Evolutionary conservation across 306 rosid species (phyloP).

Genomic region (Styphnolobium japonicum): DNA sequence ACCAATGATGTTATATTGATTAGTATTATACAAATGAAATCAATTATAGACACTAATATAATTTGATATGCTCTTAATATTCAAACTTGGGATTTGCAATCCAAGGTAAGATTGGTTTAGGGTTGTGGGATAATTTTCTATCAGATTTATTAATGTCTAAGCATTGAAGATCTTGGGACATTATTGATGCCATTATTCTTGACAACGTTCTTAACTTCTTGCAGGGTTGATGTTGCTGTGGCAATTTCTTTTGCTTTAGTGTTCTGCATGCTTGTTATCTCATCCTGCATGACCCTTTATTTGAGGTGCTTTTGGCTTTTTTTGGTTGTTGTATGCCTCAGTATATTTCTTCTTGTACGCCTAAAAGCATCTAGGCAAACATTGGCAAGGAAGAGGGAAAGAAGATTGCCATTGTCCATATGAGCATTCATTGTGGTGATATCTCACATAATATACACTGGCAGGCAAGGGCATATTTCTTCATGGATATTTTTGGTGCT

Average conservation of each 20-base stretch:
- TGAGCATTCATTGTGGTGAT: slow-evolving; percentile 15
- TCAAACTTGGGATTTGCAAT: not conserved
- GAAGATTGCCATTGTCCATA: slow-evolving; percentile 48
- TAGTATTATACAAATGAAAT: not conserved
- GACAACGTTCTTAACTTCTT: slow-evolving; percentile 20
- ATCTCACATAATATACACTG: slow-evolving; percentile 7
- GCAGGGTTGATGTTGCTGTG: slow-evolving; percentile 51
- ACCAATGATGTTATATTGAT: not conserved
- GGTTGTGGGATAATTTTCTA: not conserved
- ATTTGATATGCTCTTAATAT: not conserved
- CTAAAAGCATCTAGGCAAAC: slow-evolving; percentile 37
- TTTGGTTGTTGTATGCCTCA: slow-evolving; percentile 28
- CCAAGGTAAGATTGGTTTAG: not conserved
- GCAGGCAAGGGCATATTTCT: slow-evolving; percentile 16
- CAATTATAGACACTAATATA: not conserved
- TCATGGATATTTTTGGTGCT: slow-evolving; percentile 20
- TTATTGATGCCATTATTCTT: not conserved
- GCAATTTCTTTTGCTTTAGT: slow-evolving; percentile 33
- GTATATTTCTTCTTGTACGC: slow-evolving; percentile 32
- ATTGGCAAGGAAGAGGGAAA: slow-evolving; percentile 42
- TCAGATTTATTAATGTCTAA: not conserved
- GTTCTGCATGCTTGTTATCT: slow-evolving; percentile 29
- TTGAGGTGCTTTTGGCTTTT: slow-evolving; percentile 36
- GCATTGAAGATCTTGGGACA: not conserved
- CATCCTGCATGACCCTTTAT: slow-evolving; percentile 35